These are phyloP conservation scores for Tilletiopsis washingtonensis DNA, from an alignment of 1,284 basidiomycete species.

Conservation along the genomic window DNA sequence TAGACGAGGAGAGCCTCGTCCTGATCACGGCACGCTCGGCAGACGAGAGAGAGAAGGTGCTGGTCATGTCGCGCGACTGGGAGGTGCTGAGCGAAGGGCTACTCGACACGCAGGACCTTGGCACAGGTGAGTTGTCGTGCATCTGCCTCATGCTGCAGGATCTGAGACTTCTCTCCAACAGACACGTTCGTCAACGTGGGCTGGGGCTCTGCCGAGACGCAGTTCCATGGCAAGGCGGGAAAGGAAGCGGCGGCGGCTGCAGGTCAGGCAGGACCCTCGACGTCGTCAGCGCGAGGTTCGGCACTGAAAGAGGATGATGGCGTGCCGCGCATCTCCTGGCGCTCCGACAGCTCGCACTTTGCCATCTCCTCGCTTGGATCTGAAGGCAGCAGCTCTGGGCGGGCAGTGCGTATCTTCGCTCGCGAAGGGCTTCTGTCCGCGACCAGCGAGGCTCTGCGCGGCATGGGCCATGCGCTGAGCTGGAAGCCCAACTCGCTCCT, in stretches of 20 bases:
- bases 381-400: slow-evolving; percentile 1
- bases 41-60: slow-evolving; percentile 56
- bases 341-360: slow-evolving; percentile 84
- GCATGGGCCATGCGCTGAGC: slow-evolving; percentile 69
- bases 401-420: neutral
- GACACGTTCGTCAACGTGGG: slow-evolving; percentile 89
- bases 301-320: slow-evolving; percentile 61
- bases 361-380: slow-evolving; percentile 65
- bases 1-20: slow-evolving; percentile 75
- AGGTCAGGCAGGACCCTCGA: slow-evolving; percentile 24
- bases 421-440: slow-evolving; percentile 22
- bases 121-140: slow-evolving; percentile 58
- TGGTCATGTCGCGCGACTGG: slow-evolving; percentile 81
- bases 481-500: slow-evolving; percentile 83
- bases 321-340: slow-evolving; percentile 74
- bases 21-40: slow-evolving; percentile 48
- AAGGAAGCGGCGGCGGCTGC: slow-evolving; percentile 64
- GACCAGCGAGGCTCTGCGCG: slow-evolving; percentile 58
- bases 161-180: slow-evolving; percentile 40
- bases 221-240: slow-evolving; percentile 93
- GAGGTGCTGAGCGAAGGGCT: slow-evolving; percentile 75
- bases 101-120: slow-evolving; percentile 68
- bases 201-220: slow-evolving; percentile 94
- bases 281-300: slow-evolving; percentile 30
- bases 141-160: slow-evolving; percentile 1